A percentile compares a stretch with the other conserved stretches of the same genome.
phyloP scores from a whole-genome alignment of 2,329 filamentous ascomycete species.

The Didymella segeticola region DNA sequence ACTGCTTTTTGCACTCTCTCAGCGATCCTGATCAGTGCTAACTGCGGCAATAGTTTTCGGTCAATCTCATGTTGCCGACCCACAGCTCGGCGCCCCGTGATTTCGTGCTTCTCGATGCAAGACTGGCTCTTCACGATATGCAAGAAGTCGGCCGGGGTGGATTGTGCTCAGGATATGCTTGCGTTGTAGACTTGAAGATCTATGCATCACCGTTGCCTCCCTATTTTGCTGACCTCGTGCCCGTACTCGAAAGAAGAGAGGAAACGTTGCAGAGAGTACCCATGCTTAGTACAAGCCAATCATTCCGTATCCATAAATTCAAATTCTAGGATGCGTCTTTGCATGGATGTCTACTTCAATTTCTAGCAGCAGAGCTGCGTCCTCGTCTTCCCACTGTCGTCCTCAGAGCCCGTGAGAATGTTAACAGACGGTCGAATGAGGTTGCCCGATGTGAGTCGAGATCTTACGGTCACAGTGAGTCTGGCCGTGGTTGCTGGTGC shows the following conservation, averaged over 20 bases:
- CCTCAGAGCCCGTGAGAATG: slow-evolving; percentile 64
- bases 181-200: not conserved
- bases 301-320: slow-evolving; percentile 66
- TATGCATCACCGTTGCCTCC: not conserved
- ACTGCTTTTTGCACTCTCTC: not conserved
- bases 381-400: slow-evolving; percentile 64
- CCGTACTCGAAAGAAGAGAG: not conserved
- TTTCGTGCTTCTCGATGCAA: slow-evolving; percentile 11
- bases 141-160: slow-evolving; percentile 20
- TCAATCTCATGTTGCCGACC: too few relatives aligned
- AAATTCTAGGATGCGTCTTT: slow-evolving; percentile 67
- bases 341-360: slow-evolving; percentile 70
- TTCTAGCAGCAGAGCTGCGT: slow-evolving; percentile 65
- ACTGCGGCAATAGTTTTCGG: slow-evolving; percentile 6
- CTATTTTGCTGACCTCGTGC: not conserved
- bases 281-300: slow-evolving; percentile 63
- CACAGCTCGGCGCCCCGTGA: not conserved
- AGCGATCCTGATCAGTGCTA: slow-evolving; percentile 7
- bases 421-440: slow-evolving; percentile 49
- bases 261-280: not conserved
- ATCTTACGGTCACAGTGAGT: slow-evolving; percentile 49
- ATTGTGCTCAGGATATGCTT: not conserved
- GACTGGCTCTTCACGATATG: slow-evolving; percentile 10
- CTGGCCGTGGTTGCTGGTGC: slow-evolving; percentile 51
- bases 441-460: slow-evolving; percentile 37